Conservation (phyloP, 1,284 basidiomycete genomes). For the Leccinum huronense region DNA sequence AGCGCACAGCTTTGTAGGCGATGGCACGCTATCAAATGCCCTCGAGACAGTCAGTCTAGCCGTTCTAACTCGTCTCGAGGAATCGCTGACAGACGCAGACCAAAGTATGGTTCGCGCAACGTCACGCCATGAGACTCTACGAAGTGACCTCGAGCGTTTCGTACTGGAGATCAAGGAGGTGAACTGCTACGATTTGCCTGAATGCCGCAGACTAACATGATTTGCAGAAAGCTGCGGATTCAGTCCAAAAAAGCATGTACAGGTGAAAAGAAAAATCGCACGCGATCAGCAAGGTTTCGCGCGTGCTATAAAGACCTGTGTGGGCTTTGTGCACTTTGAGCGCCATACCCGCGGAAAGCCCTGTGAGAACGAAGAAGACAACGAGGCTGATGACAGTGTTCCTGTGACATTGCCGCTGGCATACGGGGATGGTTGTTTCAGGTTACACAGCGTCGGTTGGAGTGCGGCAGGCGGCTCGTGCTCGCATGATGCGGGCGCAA, state of each 20-base stretch:
- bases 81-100: constrained; percentile 58
- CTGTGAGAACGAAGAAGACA: constrained; percentile 4
- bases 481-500: constrained; percentile 32
- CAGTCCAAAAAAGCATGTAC: too few relatives aligned
- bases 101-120: constrained; percentile 49
- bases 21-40: constrained; percentile 22
- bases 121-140: constrained; percentile 53
- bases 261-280: too few relatives aligned
- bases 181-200: neutral
- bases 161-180: constrained; percentile 58
- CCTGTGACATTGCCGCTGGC: neutral
- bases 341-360: constrained; percentile 1
- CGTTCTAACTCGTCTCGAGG: constrained; percentile 43
- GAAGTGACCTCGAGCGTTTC: constrained; percentile 49
- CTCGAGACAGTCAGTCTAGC: constrained; percentile 30
- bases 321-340: too few relatives aligned
- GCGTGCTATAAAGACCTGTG: too few relatives aligned
- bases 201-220: constrained; percentile 2
- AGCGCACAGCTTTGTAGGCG: constrained; percentile 33
- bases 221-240: constrained; percentile 51
- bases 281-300: too few relatives aligned
- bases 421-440: constrained; percentile 31
- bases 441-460: constrained; percentile 32
- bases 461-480: constrained; percentile 32
- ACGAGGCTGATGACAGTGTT: neutral